Base-by-base conservation (phyloP, 805 yeast species). In the Debaryomyces tyrocola region DNA sequence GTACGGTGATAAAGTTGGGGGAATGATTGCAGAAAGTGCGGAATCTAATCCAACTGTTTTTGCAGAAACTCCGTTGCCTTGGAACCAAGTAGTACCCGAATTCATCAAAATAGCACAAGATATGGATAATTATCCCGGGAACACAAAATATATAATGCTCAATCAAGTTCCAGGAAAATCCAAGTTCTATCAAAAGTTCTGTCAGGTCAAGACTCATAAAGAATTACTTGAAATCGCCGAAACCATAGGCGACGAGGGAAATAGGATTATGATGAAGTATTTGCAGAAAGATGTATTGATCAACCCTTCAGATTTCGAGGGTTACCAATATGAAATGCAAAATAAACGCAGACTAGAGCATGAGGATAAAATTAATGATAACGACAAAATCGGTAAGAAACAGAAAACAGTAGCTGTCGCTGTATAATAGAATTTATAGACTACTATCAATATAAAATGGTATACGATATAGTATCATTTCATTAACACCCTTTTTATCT, bases 11-110 rank as follows among this genome's bases (percentile, higher is more conserved):
- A 67, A 58, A 8, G 53, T 85, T n/a, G 96, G 98, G 4, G 91
- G 89, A 6, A 92, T 94, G 99, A 83, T 91, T 57, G 99, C 97
- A 1, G 85, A 89, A 28, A 82, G 83, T 27, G 98, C 97, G 0
- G 98, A 94, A 66, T 60, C 77, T 6, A 91, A 94, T 60, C 94
- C 96, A 6, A 76, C 96, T 0, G 84, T 88, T 33, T 94, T 94
- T 62, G 63, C 64, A 27, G 58, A 62, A 6, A 52, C 57, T 0
- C 76, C 78, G 4, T 60, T 75, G 40, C 69, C 78, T 0, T 87
- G 92, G 87, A 72, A 66, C 20, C 60, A 70, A 20, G 67, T 79
- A 9, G 74, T 81, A 9, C 73, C 70, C 39, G 85, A 88, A 50
- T 88, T 80, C 51, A 57, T 83, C 27, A 60, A 68, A 4, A 60